Percentiles rank a stretch among this genome's conserved stretches.
phyloP scores from a whole-genome alignment of 192 early-diverging fungal species.

The Cladochytrium replicatum region DNA sequence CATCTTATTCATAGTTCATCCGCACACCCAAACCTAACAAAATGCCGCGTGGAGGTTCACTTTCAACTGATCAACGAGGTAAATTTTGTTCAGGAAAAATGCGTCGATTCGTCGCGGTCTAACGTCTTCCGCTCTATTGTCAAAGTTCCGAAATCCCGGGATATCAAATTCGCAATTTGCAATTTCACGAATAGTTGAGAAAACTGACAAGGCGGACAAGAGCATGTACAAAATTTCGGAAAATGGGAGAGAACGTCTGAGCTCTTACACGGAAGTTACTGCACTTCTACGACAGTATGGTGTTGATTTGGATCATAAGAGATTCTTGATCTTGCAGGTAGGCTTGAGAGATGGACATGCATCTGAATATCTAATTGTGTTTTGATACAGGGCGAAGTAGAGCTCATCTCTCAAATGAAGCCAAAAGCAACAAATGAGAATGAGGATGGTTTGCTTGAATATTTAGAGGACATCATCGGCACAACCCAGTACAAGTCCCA shows the following conservation, averaged over 20 bases:
- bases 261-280: slow-evolving; percentile 76
- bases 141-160: slow-evolving; percentile 1
- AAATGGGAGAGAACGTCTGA: slow-evolving; percentile 30
- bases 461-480: slow-evolving; percentile 97
- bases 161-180: slow-evolving; percentile 63
- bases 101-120: background rate
- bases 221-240: slow-evolving; percentile 30
- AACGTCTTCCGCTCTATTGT: background rate
- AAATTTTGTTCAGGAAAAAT: background rate
- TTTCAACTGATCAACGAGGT: slow-evolving; percentile 85
- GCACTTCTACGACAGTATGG: slow-evolving; percentile 70
- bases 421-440: slow-evolving; percentile 81
- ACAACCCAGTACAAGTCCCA: slow-evolving; percentile 76
- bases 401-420: slow-evolving; percentile 96
- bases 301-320: slow-evolving; percentile 94
- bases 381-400: slow-evolving; percentile 80
- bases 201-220: slow-evolving; percentile 22
- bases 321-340: slow-evolving; percentile 89
- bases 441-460: slow-evolving; percentile 95
- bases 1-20: slow-evolving; percentile 93
- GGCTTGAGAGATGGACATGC: background rate
- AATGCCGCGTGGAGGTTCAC: slow-evolving; percentile 85
- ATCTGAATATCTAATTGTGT: background rate
- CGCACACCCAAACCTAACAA: slow-evolving; percentile 53
- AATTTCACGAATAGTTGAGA: slow-evolving; percentile 58